A percentile compares a stretch with the other conserved stretches of the same genome.
phyloP scores from a whole-genome alignment of 768 basidiomycete species.

The Mycena alexandri region DNA sequence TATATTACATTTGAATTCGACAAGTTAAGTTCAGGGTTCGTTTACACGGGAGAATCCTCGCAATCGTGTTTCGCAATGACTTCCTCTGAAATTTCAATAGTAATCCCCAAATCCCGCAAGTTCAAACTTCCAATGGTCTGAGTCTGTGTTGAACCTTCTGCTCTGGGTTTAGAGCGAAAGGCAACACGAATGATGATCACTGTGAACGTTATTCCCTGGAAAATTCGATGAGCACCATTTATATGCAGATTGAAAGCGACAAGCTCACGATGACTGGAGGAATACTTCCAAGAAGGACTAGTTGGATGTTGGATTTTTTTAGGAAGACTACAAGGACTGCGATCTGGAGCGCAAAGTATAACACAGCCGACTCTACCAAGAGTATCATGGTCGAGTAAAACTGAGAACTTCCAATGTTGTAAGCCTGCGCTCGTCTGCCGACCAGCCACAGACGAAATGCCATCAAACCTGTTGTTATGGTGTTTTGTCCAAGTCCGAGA shows the following conservation, averaged over 20 bases:
- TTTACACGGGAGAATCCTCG: too few species aligned
- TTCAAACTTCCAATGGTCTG: too few species aligned
- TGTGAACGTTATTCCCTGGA: constrained; percentile 7
- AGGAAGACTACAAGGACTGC: constrained; percentile 8
- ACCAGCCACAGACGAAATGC: constrained; percentile 20
- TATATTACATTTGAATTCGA: too few species aligned
- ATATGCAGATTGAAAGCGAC: background rate
- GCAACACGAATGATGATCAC: too few species aligned
- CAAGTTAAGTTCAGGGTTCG: too few species aligned
- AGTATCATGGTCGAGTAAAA: constrained; percentile 12
- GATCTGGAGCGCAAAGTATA: constrained; percentile 18
- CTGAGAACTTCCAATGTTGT: background rate
- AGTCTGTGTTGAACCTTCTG: too few species aligned
- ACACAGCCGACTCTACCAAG: constrained; percentile 19
- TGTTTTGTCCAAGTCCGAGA: constrained; percentile 9
- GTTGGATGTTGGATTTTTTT: constrained; percentile 2
- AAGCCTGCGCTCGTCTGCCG: background rate
- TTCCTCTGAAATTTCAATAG: too few species aligned
- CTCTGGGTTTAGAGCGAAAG: too few species aligned
- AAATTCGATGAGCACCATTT: background rate
- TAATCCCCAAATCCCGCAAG: too few species aligned
- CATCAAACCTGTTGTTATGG: constrained; percentile 6
- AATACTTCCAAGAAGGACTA: constrained; percentile 11
- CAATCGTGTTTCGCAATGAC: too few species aligned
- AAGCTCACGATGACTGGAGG: constrained; percentile 11